phyloP scores from a whole-genome alignment of 2,329 filamentous ascomycete genomes.

The Ploettnerulaceae sp. region DNA sequence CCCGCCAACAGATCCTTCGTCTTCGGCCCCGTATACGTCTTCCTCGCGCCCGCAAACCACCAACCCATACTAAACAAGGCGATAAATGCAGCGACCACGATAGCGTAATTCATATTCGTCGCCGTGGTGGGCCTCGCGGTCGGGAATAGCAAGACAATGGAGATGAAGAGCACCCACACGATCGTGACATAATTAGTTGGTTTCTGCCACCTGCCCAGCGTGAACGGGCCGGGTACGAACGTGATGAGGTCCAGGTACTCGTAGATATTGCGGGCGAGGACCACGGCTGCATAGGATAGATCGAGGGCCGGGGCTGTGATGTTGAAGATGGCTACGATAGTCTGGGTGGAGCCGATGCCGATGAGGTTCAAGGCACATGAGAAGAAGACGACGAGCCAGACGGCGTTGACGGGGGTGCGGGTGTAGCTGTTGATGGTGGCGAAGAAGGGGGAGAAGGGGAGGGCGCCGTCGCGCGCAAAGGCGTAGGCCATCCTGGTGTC shows the following conservation, averaged over 20 bases:
- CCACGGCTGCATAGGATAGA: slow-evolving; percentile 54
- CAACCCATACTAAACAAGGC: slow-evolving; percentile 45
- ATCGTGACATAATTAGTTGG: slow-evolving; percentile 52
- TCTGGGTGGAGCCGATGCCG: slow-evolving; percentile 45
- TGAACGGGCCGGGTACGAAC: slow-evolving; percentile 45
- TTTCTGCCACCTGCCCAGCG: slow-evolving; percentile 50
- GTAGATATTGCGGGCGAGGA: slow-evolving; percentile 42
- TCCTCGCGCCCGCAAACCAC: slow-evolving; percentile 38
- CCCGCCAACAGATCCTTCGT: slow-evolving; percentile 41
- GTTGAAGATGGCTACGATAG: slow-evolving; percentile 48
- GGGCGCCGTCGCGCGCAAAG: slow-evolving; percentile 53
- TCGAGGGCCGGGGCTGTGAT: slow-evolving; percentile 49
- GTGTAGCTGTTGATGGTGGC: slow-evolving; percentile 48
- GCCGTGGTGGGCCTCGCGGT: slow-evolving; percentile 42
- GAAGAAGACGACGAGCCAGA: slow-evolving; percentile 59
- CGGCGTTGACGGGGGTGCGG: slow-evolving; percentile 55
- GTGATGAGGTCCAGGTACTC: slow-evolving; percentile 19
- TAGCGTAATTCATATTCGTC: slow-evolving; percentile 48
- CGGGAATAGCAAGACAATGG: slow-evolving; percentile 53
- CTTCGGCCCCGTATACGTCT: slow-evolving; percentile 51
- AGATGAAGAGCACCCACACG: slow-evolving; percentile 59
- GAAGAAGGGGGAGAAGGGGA: slow-evolving; percentile 52
- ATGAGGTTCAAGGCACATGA: slow-evolving; percentile 48
- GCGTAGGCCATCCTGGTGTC: slow-evolving; percentile 60
- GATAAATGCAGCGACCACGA: slow-evolving; percentile 42